phyloP scores from a whole-genome alignment of 169 alveolate species.

The Plasmodium relictum region DNA sequence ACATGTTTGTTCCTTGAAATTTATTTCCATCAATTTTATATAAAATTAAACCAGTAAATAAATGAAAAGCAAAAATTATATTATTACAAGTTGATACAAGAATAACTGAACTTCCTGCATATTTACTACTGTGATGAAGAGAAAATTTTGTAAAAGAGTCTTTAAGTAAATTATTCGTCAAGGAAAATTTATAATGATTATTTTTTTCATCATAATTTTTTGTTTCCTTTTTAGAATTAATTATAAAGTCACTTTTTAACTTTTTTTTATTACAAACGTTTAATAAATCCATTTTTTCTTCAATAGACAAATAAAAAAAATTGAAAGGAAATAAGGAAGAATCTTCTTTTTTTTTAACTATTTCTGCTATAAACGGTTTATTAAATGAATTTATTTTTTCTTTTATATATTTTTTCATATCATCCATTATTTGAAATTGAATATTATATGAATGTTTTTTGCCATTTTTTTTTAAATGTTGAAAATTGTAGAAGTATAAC shows the following conservation, averaged over 20 bases:
- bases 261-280: slow-evolving; percentile 25
- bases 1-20: slow-evolving; percentile 10
- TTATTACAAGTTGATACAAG: slow-evolving; percentile 57
- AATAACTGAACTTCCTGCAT: slow-evolving; percentile 50
- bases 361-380: slow-evolving; percentile 39
- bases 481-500: slow-evolving; percentile 60
- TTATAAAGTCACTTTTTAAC: background rate
- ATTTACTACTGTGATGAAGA: slow-evolving; percentile 30
- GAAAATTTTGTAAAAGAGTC: slow-evolving; percentile 28
- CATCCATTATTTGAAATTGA: slow-evolving; percentile 39
- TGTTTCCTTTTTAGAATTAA: background rate
- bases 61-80: slow-evolving; percentile 69
- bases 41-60: slow-evolving; percentile 56
- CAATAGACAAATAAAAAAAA: slow-evolving; percentile 41
- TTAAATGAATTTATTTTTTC: slow-evolving; percentile 43
- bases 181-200: background rate
- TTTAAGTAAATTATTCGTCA: slow-evolving; percentile 22
- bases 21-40: slow-evolving; percentile 72
- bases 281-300: slow-evolving; percentile 36
- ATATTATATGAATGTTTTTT: slow-evolving; percentile 1
- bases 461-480: slow-evolving; percentile 48
- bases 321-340: slow-evolving; percentile 44
- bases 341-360: slow-evolving; percentile 42
- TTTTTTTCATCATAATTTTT: background rate
- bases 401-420: slow-evolving; percentile 48